A percentile compares a stretch with the other conserved stretches of the same genome.
Conservation (phyloP, 495 filamentous ascomycete species). For the Aspergillus baeticus region DNA sequence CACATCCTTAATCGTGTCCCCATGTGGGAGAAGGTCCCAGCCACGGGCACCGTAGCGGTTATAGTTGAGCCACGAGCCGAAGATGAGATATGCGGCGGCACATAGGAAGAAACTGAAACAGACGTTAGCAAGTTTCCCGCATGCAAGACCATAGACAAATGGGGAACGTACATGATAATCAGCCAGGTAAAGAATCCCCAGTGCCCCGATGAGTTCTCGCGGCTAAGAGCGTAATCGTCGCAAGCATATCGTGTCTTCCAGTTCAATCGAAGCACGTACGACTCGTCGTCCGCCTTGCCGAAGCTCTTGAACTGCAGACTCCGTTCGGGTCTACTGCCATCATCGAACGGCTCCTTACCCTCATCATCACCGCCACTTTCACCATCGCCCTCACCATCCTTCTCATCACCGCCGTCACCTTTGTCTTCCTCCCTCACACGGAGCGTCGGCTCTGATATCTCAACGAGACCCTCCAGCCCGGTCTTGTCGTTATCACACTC, state of each 20-base stretch:
- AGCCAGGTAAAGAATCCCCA: conserved; percentile 99
- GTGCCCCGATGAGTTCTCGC: conserved; percentile 38
- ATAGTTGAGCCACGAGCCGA: conserved; percentile 98
- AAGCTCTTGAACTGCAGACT: conserved; percentile 76
- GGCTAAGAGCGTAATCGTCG: conserved; percentile 50
- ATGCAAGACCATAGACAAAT: neutral
- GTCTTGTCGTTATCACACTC: conserved; percentile 67
- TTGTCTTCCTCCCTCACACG: conserved; percentile 27
- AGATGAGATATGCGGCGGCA: conserved; percentile 89
- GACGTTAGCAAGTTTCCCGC: neutral
- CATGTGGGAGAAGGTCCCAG: conserved; percentile 93
- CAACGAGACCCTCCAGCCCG: conserved; percentile 66
- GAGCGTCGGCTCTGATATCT: neutral
- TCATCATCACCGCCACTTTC: conserved; percentile 23
- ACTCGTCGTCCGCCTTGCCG: conserved; percentile 45
- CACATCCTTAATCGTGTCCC: conserved; percentile 86
- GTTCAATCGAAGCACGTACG: conserved; percentile 62
- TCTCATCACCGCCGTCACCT: conserved; percentile 21
- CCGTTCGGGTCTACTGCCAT: conserved; percentile 36
- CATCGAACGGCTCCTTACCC: conserved; percentile 23
- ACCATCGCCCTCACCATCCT: conserved; percentile 23
- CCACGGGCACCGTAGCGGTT: conserved; percentile 92
- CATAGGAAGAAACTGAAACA: conserved; percentile 72
- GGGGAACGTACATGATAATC: conserved; percentile 80
- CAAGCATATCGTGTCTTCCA: conserved; percentile 90